These are phyloP conservation scores for Punctularia strigosozonata DNA, from an alignment of 768 basidiomycete genomes.

Conservation along the genomic window DNA sequence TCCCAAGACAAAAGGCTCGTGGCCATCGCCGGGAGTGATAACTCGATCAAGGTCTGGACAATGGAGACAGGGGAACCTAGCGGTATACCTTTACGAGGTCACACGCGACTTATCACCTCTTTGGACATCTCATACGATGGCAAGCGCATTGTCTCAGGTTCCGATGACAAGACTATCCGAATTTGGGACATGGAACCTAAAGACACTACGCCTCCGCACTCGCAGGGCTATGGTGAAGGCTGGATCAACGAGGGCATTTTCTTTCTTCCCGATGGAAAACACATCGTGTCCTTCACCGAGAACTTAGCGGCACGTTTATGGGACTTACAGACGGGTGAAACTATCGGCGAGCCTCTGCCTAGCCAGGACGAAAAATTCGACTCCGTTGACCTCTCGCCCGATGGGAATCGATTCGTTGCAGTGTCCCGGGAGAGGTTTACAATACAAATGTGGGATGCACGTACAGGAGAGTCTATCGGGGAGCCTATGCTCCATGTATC, in stretches of 20 bases:
- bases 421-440: slow-evolving; percentile 6
- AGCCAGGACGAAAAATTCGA: slow-evolving; percentile 6
- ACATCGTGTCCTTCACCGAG: no score
- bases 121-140: slow-evolving; percentile 7
- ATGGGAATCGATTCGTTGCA: slow-evolving; percentile 8
- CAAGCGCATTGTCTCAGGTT: not conserved
- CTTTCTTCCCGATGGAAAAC: no score
- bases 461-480: slow-evolving; percentile 10
- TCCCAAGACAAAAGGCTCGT: no score
- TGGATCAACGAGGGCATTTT: no score
- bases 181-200: not conserved
- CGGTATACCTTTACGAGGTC: slow-evolving; percentile 1
- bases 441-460: slow-evolving; percentile 11
- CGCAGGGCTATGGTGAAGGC: no score
- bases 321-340: slow-evolving; percentile 1
- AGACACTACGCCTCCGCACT: no score
- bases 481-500: no score
- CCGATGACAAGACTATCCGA: slow-evolving; percentile 1
- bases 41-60: no score
- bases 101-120: slow-evolving; percentile 5
- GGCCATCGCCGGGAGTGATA: no score
- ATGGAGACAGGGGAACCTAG: no score
- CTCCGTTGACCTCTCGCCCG: slow-evolving; percentile 11
- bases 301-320: no score
- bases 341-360: not conserved